Base-by-base conservation (phyloP, 2,329 filamentous ascomycete genomes). In the Diatrype stigma region DNA sequence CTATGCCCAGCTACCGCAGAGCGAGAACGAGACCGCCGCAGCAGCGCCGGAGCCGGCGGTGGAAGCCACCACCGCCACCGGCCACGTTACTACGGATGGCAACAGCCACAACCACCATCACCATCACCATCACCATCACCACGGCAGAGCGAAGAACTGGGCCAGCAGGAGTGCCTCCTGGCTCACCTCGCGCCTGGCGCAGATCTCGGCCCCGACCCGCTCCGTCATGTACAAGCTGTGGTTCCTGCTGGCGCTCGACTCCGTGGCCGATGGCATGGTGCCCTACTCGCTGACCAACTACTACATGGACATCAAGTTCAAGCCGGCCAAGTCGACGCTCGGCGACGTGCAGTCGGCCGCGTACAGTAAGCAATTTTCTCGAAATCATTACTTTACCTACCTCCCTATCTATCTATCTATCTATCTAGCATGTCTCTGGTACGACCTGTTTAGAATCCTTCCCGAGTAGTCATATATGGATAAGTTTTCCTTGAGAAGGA, bases 251-350 rank as follows among this genome's bases (percentile, higher is more conserved):
- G 76, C 78, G 21, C 71, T 87, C 22, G 85, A 87, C 66, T 83
- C 81, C 2, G 71, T 86, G 10, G 81, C 84, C 14, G 83, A 86
- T 57, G 83, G 84, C 22, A 86, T 87, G 80, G 76, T 78, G n/a
- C 74, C 72, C 3, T 78, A 80, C 57, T 73, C 79, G 1, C 58
- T 83, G 28, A 84, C 80, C 0, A 80, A 75, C 11, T 84, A 84
- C 61, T 84, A 78, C 65, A 69, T 84, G 48, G 78, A 82, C 55
- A 60, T 67, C 44, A 83, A 80, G 51, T 84, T 84, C 58, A 67
- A 77, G 48, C 67, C 79, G 0, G 58, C 71, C 28, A 82, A 86
- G 62, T 75, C 82, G 2, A 74, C 74, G 0, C 75, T 87, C 0
- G 84, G 84, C 40, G 79, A 84, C 57, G 76, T 86, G 42, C 26